phyloP scores from a whole-genome alignment of 495 filamentous ascomycete genomes.

The Glarea lozoyensis region DNA sequence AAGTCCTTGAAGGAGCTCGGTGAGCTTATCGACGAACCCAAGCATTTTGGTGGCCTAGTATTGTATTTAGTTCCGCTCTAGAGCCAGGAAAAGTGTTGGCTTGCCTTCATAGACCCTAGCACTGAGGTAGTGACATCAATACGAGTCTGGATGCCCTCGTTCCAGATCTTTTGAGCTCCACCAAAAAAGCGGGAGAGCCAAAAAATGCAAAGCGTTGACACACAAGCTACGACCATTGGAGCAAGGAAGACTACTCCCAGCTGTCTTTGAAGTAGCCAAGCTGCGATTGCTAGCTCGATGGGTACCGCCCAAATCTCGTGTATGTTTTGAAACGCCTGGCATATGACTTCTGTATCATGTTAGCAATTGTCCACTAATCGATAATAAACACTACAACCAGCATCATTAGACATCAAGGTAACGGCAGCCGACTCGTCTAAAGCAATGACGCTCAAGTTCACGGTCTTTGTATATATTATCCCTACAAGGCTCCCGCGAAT shows the following conservation, averaged over 20 bases:
- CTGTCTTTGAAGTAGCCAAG: conserved; percentile 23
- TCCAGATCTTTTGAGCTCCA: conserved; percentile 32
- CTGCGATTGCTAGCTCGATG: conserved; percentile 38
- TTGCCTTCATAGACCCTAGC: conserved; percentile 23
- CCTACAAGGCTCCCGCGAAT: not conserved
- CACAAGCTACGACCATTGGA: not conserved
- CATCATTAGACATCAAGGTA: conserved; percentile 38
- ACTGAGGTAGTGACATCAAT: conserved; percentile 23
- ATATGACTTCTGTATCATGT: conserved; percentile 1
- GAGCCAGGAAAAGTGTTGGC: not conserved
- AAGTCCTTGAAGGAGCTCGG: conserved; percentile 11
- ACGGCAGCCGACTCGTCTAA: conserved; percentile 17
- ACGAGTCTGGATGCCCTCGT: conserved; percentile 30
- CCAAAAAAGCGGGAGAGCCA: conserved; percentile 4
- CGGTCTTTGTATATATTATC: not conserved
- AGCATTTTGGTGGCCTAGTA: conserved; percentile 22
- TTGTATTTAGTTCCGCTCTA: not conserved
- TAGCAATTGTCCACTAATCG: conserved; percentile 47
- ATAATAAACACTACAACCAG: conserved; percentile 20
- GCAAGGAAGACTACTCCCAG: conserved; percentile 6
- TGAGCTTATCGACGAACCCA: conserved; percentile 15
- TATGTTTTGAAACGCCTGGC: not conserved
- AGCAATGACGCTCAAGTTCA: not conserved
- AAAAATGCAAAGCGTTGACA: not conserved
- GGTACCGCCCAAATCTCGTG: conserved; percentile 41